These are phyloP conservation scores for Cordia subcordata DNA, from an alignment of 257 asterid species.

Conservation along the genomic window DNA sequence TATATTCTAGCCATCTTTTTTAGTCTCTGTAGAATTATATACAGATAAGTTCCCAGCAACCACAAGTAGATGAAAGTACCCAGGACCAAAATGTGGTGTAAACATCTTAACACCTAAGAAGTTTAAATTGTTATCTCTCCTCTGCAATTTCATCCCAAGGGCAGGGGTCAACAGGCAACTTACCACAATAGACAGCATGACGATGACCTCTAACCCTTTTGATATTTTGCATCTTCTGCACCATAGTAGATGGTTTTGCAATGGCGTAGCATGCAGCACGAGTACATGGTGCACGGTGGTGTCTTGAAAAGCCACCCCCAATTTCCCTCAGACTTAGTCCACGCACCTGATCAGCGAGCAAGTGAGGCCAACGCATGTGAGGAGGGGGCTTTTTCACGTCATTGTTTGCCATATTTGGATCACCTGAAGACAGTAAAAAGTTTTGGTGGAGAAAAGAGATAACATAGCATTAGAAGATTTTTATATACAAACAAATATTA, in stretches of 20 bases:
- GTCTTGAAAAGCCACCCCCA: constrained; percentile 92
- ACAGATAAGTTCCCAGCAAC: too few species aligned
- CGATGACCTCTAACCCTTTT: constrained; percentile 84
- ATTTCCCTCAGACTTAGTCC: constrained; percentile 86
- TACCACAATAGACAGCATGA: constrained; percentile 94
- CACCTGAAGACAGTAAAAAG: constrained; percentile 49
- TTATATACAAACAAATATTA: too few species aligned
- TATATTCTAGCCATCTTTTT: too few species aligned
- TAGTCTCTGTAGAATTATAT: too few species aligned
- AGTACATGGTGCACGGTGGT: constrained; percentile 86
- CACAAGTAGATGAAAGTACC: too few species aligned
- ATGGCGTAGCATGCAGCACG: constrained; percentile 93
- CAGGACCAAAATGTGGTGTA: too few species aligned
- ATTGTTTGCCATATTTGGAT: constrained; percentile 36
- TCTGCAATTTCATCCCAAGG: neutral
- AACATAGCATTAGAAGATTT: neutral
- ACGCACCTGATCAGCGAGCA: constrained; percentile 81
- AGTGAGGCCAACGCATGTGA: constrained; percentile 94
- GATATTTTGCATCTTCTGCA: constrained; percentile 82
- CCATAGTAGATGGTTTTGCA: constrained; percentile 93
- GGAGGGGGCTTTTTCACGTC: constrained; percentile 48
- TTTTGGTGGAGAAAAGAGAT: constrained; percentile 30
- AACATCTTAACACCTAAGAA: too few species aligned
- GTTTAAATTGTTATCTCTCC: neutral
- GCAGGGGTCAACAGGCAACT: constrained; percentile 3